A percentile compares a stretch with the other conserved stretches of the same genome.
Conservation (phyloP, 495 filamentous ascomycete genomes). For the Penicillium chermesinum region DNA sequence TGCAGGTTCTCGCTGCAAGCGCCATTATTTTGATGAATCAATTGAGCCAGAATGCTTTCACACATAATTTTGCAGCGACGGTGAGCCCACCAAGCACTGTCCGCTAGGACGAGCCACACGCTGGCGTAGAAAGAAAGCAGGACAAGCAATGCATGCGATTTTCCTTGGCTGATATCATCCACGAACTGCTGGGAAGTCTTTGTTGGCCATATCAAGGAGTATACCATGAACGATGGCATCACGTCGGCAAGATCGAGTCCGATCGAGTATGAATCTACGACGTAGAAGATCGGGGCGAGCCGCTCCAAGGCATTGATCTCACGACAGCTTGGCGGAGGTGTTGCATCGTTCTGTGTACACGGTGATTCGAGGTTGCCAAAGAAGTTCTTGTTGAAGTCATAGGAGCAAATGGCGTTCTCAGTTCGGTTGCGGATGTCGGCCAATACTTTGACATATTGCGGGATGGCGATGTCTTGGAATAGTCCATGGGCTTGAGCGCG, state of each 20-base stretch:
- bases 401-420: neutral
- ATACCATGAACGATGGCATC: neutral
- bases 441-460: neutral
- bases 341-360: neutral
- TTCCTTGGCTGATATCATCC: neutral
- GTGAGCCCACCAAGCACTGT: neutral
- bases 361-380: neutral
- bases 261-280: neutral
- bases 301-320: neutral
- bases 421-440: neutral
- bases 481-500: neutral
- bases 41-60: neutral
- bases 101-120: neutral
- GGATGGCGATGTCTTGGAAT: neutral
- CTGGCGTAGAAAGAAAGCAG: neutral
- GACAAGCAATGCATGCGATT: neutral
- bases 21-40: neutral
- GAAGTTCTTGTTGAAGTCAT: neutral
- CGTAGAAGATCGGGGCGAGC: neutral
- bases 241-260: neutral
- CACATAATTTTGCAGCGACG: neutral
- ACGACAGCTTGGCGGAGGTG: neutral
- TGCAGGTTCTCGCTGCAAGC: neutral
- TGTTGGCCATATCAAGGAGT: neutral
- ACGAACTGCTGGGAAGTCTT: neutral